phyloP scores from a whole-genome alignment of 2,329 filamentous ascomycete species.

The Diaporthe humulicola region DNA sequence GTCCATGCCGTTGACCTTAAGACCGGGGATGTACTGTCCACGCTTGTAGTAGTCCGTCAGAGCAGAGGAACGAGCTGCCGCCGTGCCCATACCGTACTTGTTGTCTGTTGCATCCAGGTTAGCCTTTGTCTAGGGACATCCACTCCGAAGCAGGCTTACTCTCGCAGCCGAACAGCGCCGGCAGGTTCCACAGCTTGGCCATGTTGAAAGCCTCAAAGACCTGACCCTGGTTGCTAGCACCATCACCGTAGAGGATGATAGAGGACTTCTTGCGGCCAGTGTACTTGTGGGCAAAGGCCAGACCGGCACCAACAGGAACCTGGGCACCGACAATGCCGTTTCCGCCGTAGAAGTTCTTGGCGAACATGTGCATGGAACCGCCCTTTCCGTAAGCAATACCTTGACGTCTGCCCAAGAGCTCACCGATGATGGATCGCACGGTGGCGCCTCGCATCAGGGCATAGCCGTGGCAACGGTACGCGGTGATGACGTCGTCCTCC shows the following conservation, averaged over 20 bases:
- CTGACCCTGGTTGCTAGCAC: constrained; percentile 98
- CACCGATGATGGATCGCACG: constrained; percentile 93
- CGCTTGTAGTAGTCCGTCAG: constrained; percentile 99
- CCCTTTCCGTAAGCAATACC: constrained; percentile 99
- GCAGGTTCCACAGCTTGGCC: constrained; percentile 99
- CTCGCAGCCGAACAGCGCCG: constrained; percentile 96
- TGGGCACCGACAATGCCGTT: constrained; percentile 99
- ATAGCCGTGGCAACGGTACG: constrained; percentile 99
- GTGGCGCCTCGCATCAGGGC: constrained; percentile 94
- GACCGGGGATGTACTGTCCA: constrained; percentile 98
- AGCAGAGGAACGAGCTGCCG: constrained; percentile 92
- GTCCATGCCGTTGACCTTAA: constrained; percentile 99
- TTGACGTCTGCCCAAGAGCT: constrained; percentile 93
- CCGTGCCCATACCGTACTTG: constrained; percentile 99
- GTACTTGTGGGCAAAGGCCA: constrained; percentile 98
- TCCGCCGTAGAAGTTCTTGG: constrained; percentile 96
- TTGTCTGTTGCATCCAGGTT: constrained; percentile 77
- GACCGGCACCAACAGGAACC: constrained; percentile 95
- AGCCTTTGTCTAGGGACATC: not conserved
- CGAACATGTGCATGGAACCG: constrained; percentile 99
- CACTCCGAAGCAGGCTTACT: constrained; percentile 72
- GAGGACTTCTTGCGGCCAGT: constrained; percentile 86
- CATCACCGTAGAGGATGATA: constrained; percentile 95
- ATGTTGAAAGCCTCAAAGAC: constrained; percentile 99
- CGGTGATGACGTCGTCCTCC: constrained; percentile 94